Conservation (phyloP, 2,329 filamentous ascomycete genomes). For the Catunica adiposa region DNA sequence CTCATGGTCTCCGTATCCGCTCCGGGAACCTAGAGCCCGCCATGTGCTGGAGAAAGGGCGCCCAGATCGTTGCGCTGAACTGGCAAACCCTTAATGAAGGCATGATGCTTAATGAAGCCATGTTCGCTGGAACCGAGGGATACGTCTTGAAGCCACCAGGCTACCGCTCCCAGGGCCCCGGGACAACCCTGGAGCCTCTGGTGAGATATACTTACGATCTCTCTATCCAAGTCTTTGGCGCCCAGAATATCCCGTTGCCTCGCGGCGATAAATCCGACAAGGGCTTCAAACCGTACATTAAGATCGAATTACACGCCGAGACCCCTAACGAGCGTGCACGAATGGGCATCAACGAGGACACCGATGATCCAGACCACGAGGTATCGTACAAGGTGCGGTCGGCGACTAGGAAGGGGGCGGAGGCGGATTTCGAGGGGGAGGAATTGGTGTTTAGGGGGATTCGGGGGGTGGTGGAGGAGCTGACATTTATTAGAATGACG, state of each 20-base stretch:
- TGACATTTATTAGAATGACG: conserved; percentile 67
- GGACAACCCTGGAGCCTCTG: conserved; percentile 17
- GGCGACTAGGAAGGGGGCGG: conserved; percentile 37
- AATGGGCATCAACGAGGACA: conserved; percentile 24
- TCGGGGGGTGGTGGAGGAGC: conserved; percentile 44
- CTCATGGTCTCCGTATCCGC: conserved; percentile 61
- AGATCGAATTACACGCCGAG: conserved; percentile 70
- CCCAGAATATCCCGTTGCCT: conserved; percentile 56
- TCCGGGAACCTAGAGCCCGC: conserved; percentile 79
- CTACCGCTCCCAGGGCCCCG: conserved; percentile 19
- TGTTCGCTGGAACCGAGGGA: conserved; percentile 72
- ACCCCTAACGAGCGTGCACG: conserved; percentile 31
- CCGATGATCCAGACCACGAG: conserved; percentile 21
- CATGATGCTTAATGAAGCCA: conserved; percentile 90
- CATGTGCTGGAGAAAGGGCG: conserved; percentile 72
- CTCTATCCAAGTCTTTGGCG: conserved; percentile 57
- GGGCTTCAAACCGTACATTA: conserved; percentile 64
- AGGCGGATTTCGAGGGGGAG: conserved; percentile 47
- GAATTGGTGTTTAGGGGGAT: conserved; percentile 39
- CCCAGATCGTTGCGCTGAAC: conserved; percentile 83
- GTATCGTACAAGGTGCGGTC: conserved; percentile 42
- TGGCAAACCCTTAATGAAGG: conserved; percentile 85
- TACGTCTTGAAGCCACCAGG: conserved; percentile 71
- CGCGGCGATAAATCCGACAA: conserved; percentile 30
- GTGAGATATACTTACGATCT: conserved; percentile 48